Evolutionary conservation across 345 rosid species (phyloP), one percentile per base, ranked within the genome.

Genomic region (Salix koriyanagi): DNA sequence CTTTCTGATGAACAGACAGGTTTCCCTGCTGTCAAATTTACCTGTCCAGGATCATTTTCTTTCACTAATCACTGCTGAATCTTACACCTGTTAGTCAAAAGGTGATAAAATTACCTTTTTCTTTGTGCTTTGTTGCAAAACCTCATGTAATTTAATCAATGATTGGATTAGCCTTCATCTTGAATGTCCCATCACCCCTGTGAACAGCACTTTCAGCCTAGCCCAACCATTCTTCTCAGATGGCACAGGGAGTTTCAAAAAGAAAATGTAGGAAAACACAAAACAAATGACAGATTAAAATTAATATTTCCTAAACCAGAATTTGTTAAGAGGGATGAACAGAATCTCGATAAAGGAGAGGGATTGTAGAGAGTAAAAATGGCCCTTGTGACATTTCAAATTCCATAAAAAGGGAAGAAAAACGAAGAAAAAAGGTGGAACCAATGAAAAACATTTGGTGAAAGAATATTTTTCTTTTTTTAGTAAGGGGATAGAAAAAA

Each of bases 51-150:
- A 67, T 32, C 56, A n/a, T 21, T 69, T 44, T 9, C 44, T 65
- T 39, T 48, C 16, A n/a, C 62, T 42, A 0, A 0, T 26, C 39
- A 48, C 21, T 26, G 46, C 8, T 23, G 64, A 65, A 61, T 34
- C 61, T 42, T 34, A 39, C 64, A 25, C 37, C 19, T 72, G 28
- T 16, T 41, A 73, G 60, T 77, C 68, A 25, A 76, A 76, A 77
- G 44, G 25, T 7, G 73, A 48, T 41, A 23, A 32, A 52, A 21
- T 44, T 14, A 67, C 75, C 75, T 10, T 69, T 68, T 80, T 80
- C 77, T 75, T 68, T 80, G 75, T 77, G 77, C 79, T 68, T 72
- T 72, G 65, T 62, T 72, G 50, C 41, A 67, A 26, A 36, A 32
- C 36, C 66, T 58, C 12, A 32, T 75, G 66, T 60, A 30, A 32